Percentiles rank a stretch among this genome's conserved stretches.
Conservation (phyloP, 2,329 filamentous ascomycete species). For the Sporothrix brasiliensis region DNA sequence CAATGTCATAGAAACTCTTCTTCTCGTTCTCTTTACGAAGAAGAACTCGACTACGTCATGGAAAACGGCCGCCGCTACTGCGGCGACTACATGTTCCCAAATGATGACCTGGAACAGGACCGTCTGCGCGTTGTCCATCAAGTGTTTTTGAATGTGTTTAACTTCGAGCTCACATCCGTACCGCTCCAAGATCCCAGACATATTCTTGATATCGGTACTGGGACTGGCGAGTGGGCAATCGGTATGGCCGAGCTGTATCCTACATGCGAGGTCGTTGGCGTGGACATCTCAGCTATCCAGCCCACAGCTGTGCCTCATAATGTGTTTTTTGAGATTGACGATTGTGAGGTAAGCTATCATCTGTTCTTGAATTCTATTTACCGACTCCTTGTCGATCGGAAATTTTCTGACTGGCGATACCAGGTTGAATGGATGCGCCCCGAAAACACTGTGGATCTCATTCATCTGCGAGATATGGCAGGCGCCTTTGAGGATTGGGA, state of each 20-base stretch:
- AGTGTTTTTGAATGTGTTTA: constrained; percentile 42
- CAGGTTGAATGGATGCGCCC: constrained; percentile 57
- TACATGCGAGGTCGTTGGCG: constrained; percentile 60
- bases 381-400: not conserved
- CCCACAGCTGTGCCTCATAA: constrained; percentile 60
- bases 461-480: constrained; percentile 60
- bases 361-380: not conserved
- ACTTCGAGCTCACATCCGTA: constrained; percentile 43
- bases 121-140: constrained; percentile 44
- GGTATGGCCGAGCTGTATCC: constrained; percentile 59
- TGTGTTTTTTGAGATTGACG: constrained; percentile 62
- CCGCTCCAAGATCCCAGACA: constrained; percentile 45
- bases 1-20: constrained; percentile 40
- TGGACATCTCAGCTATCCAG: constrained; percentile 62
- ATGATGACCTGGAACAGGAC: constrained; percentile 58
- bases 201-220: constrained; percentile 63
- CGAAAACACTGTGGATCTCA: constrained; percentile 56
- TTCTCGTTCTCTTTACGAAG: constrained; percentile 42
- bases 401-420: not conserved
- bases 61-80: constrained; percentile 65
- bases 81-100: constrained; percentile 62
- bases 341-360: constrained; percentile 50
- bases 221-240: constrained; percentile 57
- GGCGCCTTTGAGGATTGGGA: constrained; percentile 61
- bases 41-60: constrained; percentile 52